These are phyloP conservation scores for Linaria vulgaris DNA, from an alignment of 257 asterid species.

Conservation along the genomic window DNA sequence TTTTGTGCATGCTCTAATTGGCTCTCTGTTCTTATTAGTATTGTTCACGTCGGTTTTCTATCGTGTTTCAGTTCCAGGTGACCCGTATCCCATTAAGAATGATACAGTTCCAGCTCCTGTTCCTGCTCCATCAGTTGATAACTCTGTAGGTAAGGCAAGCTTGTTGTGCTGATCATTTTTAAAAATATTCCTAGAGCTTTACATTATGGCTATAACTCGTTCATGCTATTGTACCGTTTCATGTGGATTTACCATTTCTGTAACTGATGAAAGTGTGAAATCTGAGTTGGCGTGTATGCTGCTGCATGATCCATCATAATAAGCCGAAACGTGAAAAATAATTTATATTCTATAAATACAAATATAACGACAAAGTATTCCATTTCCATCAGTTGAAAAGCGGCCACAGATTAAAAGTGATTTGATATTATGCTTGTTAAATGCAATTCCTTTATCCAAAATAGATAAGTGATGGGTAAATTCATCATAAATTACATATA, in stretches of 20 bases:
- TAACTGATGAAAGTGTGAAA: background rate
- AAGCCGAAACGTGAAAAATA: background rate
- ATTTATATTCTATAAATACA: background rate
- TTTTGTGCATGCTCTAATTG: background rate
- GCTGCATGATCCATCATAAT: background rate
- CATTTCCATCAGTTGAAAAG: too few relatives aligned
- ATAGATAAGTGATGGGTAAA: too few relatives aligned
- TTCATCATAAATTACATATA: background rate
- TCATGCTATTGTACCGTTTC: too few relatives aligned
- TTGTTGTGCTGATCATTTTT: background rate
- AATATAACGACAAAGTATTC: too few relatives aligned
- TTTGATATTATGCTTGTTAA: too few relatives aligned
- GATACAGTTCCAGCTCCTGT: slow-evolving; percentile 53
- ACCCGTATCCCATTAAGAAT: slow-evolving; percentile 54
- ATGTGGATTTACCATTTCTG: background rate
- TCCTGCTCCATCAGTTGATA: slow-evolving; percentile 64
- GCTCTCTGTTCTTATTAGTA: background rate
- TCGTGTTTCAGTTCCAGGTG: slow-evolving; percentile 78
- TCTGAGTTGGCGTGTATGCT: background rate
- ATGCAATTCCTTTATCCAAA: too few relatives aligned
- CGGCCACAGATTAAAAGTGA: too few relatives aligned
- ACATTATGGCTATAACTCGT: background rate
- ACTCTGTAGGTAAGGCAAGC: slow-evolving; percentile 51
- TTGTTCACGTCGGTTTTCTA: slow-evolving; percentile 12
- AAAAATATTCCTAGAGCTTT: background rate